Conservation (phyloP, 805 yeast genomes). For the Ogataea zsoltii region DNA sequence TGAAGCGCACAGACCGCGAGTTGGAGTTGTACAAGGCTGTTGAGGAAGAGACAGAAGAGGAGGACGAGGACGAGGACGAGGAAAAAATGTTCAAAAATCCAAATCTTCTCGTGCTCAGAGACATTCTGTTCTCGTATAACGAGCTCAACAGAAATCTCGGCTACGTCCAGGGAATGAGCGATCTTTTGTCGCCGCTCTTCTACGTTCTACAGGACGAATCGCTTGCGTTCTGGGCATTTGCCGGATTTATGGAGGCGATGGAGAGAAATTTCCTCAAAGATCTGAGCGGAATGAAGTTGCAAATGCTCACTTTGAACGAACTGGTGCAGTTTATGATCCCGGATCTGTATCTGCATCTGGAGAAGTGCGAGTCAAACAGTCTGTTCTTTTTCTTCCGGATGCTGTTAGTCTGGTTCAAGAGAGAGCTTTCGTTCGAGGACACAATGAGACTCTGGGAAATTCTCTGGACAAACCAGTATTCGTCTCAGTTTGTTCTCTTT, state of each 20-base stretch:
- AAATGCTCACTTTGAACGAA: constrained; percentile 80
- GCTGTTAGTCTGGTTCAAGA: constrained; percentile 92
- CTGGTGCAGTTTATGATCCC: constrained; percentile 91
- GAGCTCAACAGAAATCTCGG: constrained; percentile 83
- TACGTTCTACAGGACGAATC: constrained; percentile 66
- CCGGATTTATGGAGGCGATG: constrained; percentile 89
- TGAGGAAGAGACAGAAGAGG: constrained; percentile 32
- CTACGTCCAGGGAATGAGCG: constrained; percentile 98
- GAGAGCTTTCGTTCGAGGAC: constrained; percentile 82
- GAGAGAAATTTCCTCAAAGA: constrained; percentile 90
- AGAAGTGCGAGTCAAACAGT: constrained; percentile 84
- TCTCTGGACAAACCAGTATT: constrained; percentile 82
- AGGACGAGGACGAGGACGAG: constrained; percentile 39
- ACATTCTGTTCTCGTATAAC: constrained; percentile 82
- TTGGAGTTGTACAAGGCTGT: constrained; percentile 56
- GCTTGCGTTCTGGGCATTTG: constrained; percentile 85
- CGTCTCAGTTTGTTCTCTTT: constrained; percentile 86
- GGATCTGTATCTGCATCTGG: constrained; percentile 75
- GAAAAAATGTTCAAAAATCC: constrained; percentile 71
- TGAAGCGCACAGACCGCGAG: constrained; percentile 85
- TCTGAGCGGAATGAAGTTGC: constrained; percentile 90
- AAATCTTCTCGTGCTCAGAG: constrained; percentile 69
- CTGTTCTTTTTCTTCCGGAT: constrained; percentile 92
- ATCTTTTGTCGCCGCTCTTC: constrained; percentile 83
- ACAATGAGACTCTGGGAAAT: constrained; percentile 88